phyloP scores from a whole-genome alignment of 805 yeast species.

The Saccharomycopsis sp. region DNA sequence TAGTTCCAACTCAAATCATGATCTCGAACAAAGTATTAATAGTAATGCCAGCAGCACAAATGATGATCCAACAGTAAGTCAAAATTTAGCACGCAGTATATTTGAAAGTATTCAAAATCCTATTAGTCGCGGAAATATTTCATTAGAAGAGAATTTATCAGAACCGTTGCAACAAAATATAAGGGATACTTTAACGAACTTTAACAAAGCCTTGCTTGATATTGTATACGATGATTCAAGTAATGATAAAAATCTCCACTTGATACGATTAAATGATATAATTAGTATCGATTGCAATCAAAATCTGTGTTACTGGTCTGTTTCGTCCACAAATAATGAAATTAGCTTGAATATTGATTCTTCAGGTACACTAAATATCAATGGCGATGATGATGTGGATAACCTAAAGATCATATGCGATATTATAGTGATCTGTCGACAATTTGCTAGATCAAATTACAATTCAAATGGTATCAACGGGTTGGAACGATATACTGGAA shows the following conservation, averaged over 20 bases:
- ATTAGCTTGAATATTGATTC: conserved; percentile 3
- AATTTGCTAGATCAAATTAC: not conserved
- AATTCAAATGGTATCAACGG: conserved; percentile 3
- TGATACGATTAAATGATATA: not conserved
- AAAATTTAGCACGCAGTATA: no score
- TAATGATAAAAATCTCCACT: not conserved
- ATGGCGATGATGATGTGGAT: not conserved
- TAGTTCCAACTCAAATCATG: no score
- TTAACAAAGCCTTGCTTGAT: conserved; percentile 8
- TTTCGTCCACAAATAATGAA: not conserved
- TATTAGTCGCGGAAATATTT: no score
- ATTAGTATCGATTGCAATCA: not conserved
- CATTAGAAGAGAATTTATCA: no score
- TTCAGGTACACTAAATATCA: conserved; percentile 1
- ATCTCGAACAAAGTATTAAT: no score
- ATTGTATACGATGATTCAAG: conserved; percentile 10
- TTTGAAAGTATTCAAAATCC: no score
- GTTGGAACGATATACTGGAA: conserved; percentile 6
- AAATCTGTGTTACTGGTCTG: conserved; percentile 2
- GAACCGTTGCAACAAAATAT: no score
- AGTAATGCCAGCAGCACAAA: no score
- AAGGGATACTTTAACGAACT: not conserved
- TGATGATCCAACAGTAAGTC: no score
- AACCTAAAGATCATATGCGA: not conserved
- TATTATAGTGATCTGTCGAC: not conserved